These are phyloP conservation scores for Panellus pusillus DNA, from an alignment of 768 basidiomycete genomes.

Conservation along the genomic window DNA sequence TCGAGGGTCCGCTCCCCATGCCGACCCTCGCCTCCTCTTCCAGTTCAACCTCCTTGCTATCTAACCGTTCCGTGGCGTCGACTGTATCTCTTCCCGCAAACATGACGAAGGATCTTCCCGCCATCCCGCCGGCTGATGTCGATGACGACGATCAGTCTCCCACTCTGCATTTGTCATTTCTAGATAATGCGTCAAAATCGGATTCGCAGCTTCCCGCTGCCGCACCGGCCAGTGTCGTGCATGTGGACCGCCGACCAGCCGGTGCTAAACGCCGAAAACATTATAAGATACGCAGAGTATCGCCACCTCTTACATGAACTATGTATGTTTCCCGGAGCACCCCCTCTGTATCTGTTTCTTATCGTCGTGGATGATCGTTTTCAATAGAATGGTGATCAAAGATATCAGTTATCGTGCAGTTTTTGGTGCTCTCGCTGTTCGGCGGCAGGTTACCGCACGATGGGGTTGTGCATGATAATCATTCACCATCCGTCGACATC, in stretches of 20 bases:
- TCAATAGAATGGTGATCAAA: too few species aligned
- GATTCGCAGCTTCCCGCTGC: background rate
- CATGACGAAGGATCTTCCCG: background rate
- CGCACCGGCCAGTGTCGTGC: background rate
- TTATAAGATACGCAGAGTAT: background rate
- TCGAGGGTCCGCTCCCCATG: background rate
- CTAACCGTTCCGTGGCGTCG: background rate
- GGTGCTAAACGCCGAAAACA: slow-evolving; percentile 7
- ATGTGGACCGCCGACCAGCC: background rate
- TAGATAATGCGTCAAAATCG: background rate
- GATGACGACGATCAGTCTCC: too few species aligned
- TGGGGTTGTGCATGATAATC: too few species aligned
- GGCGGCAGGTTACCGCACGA: too few species aligned
- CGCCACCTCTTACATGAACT: background rate
- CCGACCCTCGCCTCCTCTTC: background rate
- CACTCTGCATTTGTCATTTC: too few species aligned
- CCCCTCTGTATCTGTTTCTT: too few species aligned
- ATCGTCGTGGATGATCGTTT: too few species aligned
- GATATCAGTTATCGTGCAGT: too few species aligned
- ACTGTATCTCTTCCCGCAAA: slow-evolving; percentile 3
- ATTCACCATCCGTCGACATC: too few species aligned
- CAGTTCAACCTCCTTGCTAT: background rate
- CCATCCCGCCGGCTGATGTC: background rate
- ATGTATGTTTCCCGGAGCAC: too few species aligned
- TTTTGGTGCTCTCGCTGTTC: too few species aligned